Percentiles rank a stretch among this genome's conserved stretches.
phyloP scores from a whole-genome alignment of 345 rosid species.

The Acer campestre region DNA sequence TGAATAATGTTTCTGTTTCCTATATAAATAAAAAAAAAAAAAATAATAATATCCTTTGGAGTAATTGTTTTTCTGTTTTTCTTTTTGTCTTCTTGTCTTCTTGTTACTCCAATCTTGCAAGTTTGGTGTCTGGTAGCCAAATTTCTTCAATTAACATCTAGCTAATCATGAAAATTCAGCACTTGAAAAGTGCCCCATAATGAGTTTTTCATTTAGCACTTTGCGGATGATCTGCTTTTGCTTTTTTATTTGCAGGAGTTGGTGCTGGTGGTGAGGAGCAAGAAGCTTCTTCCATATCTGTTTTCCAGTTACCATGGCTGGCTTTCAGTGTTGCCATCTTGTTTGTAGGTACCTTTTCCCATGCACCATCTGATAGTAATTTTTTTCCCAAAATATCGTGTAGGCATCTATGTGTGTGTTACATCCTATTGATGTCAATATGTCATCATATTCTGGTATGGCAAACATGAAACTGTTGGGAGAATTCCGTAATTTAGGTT shows the following conservation, averaged over 20 bases:
- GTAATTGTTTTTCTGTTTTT: not conserved
- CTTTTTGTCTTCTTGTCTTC: not conserved
- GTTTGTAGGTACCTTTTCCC: slow-evolving; percentile 96
- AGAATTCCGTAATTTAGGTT: not conserved
- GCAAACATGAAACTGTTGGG: not conserved
- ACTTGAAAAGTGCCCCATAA: not conserved
- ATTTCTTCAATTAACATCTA: not conserved
- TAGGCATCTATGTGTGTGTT: not conserved
- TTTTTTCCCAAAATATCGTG: not conserved
- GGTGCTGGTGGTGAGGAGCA: slow-evolving; percentile 99
- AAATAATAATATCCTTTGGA: not conserved
- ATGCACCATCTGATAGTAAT: slow-evolving; percentile 27
- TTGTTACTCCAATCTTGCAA: not conserved
- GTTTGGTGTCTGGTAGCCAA: not conserved
- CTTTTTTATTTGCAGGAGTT: slow-evolving; percentile 60
- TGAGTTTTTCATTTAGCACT: not conserved
- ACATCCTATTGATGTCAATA: not conserved
- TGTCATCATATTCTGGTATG: not conserved
- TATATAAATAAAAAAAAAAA: too few species aligned
- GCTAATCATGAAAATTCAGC: slow-evolving; percentile 7
- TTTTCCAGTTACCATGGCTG: slow-evolving; percentile 82
- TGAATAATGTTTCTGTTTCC: too few species aligned
- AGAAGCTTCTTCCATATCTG: slow-evolving; percentile 64
- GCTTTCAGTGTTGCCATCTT: slow-evolving; percentile 72
- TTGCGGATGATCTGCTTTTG: not conserved